These are phyloP conservation scores for Termitomyces sp. DNA, from an alignment of 768 basidiomycete genomes.

Conservation along the genomic window DNA sequence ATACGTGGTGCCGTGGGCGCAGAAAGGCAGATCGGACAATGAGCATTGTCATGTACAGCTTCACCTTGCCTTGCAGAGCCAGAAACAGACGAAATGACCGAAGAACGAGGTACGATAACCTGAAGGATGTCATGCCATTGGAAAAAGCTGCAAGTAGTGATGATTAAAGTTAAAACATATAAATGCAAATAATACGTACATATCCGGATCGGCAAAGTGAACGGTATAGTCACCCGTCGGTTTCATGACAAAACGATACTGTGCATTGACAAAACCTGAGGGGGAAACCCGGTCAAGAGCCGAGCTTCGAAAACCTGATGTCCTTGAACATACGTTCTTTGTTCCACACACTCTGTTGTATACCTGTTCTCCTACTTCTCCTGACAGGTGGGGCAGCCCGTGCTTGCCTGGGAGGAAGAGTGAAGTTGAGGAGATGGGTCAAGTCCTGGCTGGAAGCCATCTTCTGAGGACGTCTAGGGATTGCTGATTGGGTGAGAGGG, in stretches of 20 bases:
- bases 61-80: constrained; percentile 33
- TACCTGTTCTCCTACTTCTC: constrained; percentile 67
- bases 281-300: constrained; percentile 10
- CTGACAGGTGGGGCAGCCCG: constrained; percentile 51
- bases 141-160: constrained; percentile 61
- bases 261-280: constrained; percentile 90
- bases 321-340: constrained; percentile 74
- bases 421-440: constrained; percentile 92
- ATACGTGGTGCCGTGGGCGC: constrained; percentile 86
- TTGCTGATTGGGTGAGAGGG: constrained; percentile 28
- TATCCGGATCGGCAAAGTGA: constrained; percentile 96
- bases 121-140: constrained; percentile 97
- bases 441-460: constrained; percentile 60
- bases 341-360: constrained; percentile 69
- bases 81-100: constrained; percentile 63
- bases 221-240: constrained; percentile 89
- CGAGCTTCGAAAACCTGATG: constrained; percentile 7
- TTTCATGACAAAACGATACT: constrained; percentile 94
- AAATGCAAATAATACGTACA: constrained; percentile 42
- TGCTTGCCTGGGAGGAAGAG: constrained; percentile 80
- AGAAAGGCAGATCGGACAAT: constrained; percentile 94
- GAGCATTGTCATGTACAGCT: constrained; percentile 57
- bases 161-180: neutral
- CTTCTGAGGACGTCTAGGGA: constrained; percentile 59
- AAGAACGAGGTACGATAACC: constrained; percentile 84